Base-by-base conservation (phyloP, 2,329 filamentous ascomycete genomes). In the Beauveria varroae region DNA sequence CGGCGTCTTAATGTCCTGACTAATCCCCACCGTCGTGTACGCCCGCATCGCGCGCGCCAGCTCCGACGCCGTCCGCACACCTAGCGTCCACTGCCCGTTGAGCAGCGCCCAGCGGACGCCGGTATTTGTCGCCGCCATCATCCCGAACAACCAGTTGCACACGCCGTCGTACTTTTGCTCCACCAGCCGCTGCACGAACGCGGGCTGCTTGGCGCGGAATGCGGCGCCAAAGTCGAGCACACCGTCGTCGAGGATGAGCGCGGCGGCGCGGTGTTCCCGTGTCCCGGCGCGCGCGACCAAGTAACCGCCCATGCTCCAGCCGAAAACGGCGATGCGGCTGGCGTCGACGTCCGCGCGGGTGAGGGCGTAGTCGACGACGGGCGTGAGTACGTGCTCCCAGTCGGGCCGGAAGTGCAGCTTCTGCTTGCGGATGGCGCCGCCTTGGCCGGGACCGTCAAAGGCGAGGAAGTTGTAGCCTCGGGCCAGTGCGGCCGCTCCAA, bases 231-330 rank as follows among this genome's bases (percentile, higher is more conserved):
- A 60, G 24, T 53, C 49, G 12, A 52, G 24, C 18, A 60, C 46
- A 18, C 57, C 57, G 57, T 60, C 57, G 37, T 60, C 49, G 12
- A 60, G 49, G 49, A 60, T 53, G 2, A 60, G 34, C 9, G 37
- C 57, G 3, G 8, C 14, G 8, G 49, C 46, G 16, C 57, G 57
- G 22, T 60, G 57, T 28, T 60, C 57, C 24, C 8, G 28, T 6
- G 49, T 53, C n/a, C 18, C 57, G 1, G 43, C 57, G 16, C 57
- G 46, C n/a, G 57, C 57, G 12, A 60, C 57, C n/a, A 60, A 37
- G 26, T 60, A 60, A 18, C 57, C 57, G 49, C 57, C 57, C 46
- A 60, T 43, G 57, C 57, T 60, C 46, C 46, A 52, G 37, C 57
- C 57, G 40, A 52, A 53, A 26, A 60, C 14, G 18, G 24, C 49